A percentile compares a stretch with the other conserved stretches of the same genome.
These are phyloP conservation scores for Solanum sejunctum DNA, from an alignment of 257 asterid genomes.

Conservation along the genomic window DNA sequence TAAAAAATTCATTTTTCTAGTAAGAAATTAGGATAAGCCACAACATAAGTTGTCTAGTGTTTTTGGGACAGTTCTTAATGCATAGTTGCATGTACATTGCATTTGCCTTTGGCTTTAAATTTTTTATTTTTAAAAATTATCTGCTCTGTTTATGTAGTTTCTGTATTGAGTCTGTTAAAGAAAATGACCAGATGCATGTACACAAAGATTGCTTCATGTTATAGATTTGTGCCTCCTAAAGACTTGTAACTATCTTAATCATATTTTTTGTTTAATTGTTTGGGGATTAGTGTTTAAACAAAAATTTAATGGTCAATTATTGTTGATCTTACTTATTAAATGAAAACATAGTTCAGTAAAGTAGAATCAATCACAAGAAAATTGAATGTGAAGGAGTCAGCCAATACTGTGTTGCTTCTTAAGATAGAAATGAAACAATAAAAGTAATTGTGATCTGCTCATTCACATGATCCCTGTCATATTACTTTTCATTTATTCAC, in stretches of 20 bases:
- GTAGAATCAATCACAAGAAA: not conserved
- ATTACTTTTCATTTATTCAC: not conserved
- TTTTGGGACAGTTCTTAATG: not conserved
- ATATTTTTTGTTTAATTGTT: not conserved
- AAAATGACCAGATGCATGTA: not conserved
- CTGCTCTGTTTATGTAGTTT: not conserved
- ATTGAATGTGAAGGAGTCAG: not conserved
- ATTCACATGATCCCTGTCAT: not conserved
- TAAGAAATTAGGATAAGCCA: not conserved
- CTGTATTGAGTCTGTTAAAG: not conserved
- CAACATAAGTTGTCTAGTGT: not conserved
- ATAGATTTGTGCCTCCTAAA: not conserved
- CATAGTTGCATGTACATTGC: not conserved
- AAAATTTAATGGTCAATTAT: constrained; percentile 6
- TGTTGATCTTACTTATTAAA: not conserved
- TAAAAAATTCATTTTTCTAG: not conserved
- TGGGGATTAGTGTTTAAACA: not conserved
- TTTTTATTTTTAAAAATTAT: not conserved
- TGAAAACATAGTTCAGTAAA: not conserved
- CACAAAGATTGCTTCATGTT: not conserved
- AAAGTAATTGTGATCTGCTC: not conserved
- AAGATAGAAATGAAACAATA: not conserved
- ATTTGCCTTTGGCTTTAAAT: not conserved
- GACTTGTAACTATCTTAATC: not conserved
- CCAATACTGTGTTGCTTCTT: not conserved